Conservation (phyloP, 2,329 filamentous ascomycete genomes). For the Aspergillus puulaauensis region DNA sequence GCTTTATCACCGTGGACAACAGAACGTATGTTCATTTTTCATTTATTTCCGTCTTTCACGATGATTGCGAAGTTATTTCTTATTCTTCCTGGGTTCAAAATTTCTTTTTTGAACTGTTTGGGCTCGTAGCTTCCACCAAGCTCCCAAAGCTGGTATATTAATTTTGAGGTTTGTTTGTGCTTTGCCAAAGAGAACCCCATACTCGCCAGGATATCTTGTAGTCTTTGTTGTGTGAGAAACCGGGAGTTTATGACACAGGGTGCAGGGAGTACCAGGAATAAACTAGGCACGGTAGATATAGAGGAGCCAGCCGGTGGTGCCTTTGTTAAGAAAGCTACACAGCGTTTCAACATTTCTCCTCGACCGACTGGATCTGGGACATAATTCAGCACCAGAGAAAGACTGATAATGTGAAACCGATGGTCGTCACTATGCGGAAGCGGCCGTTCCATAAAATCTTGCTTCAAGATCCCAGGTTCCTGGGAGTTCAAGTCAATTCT, state of each 20-base stretch:
- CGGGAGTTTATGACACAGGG: conserved; percentile 88
- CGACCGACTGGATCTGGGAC: conserved; percentile 73
- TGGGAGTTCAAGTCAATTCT: conserved; percentile 92
- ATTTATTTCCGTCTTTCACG: conserved; percentile 39
- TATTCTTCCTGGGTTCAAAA: conserved; percentile 70
- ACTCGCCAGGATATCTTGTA: conserved; percentile 71
- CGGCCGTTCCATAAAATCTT: conserved; percentile 91
- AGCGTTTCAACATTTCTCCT: conserved; percentile 82
- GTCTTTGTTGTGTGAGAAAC: conserved; percentile 72
- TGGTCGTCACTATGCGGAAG: conserved; percentile 62
- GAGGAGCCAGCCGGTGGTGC: conserved; percentile 17
- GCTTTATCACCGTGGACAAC: background rate
- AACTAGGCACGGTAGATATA: conserved; percentile 45
- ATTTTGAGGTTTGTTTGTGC: conserved; percentile 74
- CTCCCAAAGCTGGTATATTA: conserved; percentile 88
- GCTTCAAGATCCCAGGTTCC: conserved; percentile 71
- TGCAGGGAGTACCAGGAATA: conserved; percentile 88
- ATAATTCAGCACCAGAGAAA: conserved; percentile 92
- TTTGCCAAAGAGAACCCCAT: conserved; percentile 69
- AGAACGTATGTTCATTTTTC: background rate
- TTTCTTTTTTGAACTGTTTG: conserved; percentile 65
- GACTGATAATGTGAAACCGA: conserved; percentile 82
- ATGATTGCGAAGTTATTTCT: conserved; percentile 92
- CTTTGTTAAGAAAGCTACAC: conserved; percentile 64
- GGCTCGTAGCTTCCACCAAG: conserved; percentile 37